These are phyloP conservation scores for Mycena galopus DNA, from an alignment of 768 basidiomycete species.

Conservation along the genomic window DNA sequence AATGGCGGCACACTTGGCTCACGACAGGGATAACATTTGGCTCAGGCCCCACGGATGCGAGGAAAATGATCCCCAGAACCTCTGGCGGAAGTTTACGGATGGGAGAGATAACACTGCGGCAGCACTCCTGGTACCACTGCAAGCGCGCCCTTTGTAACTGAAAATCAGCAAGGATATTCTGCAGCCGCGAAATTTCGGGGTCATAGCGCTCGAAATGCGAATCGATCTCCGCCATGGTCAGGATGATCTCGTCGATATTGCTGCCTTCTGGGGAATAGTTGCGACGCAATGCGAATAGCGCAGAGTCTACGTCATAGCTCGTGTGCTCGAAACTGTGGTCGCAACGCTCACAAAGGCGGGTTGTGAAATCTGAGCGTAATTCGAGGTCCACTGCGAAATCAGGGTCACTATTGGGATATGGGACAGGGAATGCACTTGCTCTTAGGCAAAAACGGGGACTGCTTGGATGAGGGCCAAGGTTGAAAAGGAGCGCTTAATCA, in stretches of 20 bases:
- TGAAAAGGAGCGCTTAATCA: too few species aligned
- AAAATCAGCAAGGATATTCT: constrained; percentile 19
- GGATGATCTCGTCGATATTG: not conserved
- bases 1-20: constrained; percentile 30
- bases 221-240: constrained; percentile 7
- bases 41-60: constrained; percentile 1
- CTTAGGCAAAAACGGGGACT: too few species aligned
- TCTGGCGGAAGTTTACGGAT: constrained; percentile 32
- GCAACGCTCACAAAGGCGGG: constrained; percentile 18
- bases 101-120: constrained; percentile 20
- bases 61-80: constrained; percentile 26
- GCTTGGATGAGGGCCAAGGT: too few species aligned
- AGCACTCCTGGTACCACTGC: constrained; percentile 18
- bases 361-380: not conserved
- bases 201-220: constrained; percentile 15
- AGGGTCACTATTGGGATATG: too few species aligned
- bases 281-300: constrained; percentile 6
- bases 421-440: too few species aligned
- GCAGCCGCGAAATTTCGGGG: constrained; percentile 26
- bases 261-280: constrained; percentile 22
- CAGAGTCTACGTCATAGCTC: not conserved
- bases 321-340: constrained; percentile 20
- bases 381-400: not conserved
- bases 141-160: not conserved
- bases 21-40: constrained; percentile 17